Conservation (phyloP, 2,329 filamentous ascomycete species). For the Microascus cirrosus region DNA sequence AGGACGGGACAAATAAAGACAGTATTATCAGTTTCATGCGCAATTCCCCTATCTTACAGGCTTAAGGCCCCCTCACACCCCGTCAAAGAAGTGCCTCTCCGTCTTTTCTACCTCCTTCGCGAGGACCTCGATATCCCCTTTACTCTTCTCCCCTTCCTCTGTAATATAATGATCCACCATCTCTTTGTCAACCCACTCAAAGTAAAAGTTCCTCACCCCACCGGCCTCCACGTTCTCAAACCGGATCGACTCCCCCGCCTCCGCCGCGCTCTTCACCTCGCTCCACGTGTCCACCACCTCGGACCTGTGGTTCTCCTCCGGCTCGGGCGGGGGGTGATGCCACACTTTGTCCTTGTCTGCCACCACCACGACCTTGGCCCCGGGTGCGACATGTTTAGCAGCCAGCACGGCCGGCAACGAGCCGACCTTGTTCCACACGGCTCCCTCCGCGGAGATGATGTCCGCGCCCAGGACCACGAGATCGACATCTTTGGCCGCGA, state of each 20-base stretch:
- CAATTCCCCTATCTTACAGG: background rate
- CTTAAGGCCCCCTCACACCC: background rate
- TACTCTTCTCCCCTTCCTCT: constrained; percentile 34
- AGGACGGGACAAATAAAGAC: background rate
- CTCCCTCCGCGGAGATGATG: constrained; percentile 42
- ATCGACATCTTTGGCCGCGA: constrained; percentile 39
- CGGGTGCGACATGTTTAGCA: constrained; percentile 34
- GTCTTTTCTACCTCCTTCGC: constrained; percentile 24
- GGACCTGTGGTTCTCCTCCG: constrained; percentile 34
- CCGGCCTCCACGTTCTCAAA: constrained; percentile 10
- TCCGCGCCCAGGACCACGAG: constrained; percentile 55
- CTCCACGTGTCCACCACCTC: constrained; percentile 41
- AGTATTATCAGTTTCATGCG: background rate
- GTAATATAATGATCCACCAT: constrained; percentile 44
- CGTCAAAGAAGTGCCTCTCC: constrained; percentile 28
- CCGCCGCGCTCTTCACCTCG: constrained; percentile 2
- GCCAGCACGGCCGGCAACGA: constrained; percentile 47
- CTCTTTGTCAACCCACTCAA: constrained; percentile 44
- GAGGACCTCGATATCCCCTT: constrained; percentile 24
- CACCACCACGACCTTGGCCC: constrained; percentile 39
- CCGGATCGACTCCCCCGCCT: background rate
- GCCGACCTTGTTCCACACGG: constrained; percentile 57
- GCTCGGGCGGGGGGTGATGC: constrained; percentile 27
- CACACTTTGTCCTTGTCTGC: constrained; percentile 51
- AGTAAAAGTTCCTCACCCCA: constrained; percentile 38